Percentiles rank a stretch among this genome's conserved stretches.
phyloP scores from a whole-genome alignment of 2,329 filamentous ascomycete genomes.

The Penicillium verrucosum region DNA sequence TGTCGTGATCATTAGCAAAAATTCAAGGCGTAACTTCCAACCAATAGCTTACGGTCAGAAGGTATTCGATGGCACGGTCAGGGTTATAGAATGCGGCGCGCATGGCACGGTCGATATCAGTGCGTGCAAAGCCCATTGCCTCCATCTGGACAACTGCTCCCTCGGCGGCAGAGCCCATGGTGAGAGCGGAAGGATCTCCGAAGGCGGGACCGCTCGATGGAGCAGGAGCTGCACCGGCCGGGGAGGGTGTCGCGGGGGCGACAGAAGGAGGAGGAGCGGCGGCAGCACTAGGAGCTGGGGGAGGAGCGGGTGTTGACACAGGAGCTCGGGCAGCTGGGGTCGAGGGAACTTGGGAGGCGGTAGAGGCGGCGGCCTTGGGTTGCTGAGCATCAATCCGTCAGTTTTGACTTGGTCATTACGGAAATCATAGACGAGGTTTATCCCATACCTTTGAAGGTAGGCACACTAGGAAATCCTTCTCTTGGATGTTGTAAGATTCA shows the following conservation, averaged over 20 bases:
- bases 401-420: not conserved
- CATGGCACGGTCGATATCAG: slow-evolving; percentile 89
- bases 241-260: slow-evolving; percentile 48
- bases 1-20: slow-evolving; percentile 35
- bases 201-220: slow-evolving; percentile 45
- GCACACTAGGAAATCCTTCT: slow-evolving; percentile 99
- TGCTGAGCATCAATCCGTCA: slow-evolving; percentile 35
- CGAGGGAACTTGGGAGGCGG: slow-evolving; percentile 36
- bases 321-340: slow-evolving; percentile 38
- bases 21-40: not conserved
- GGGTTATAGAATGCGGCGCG: slow-evolving; percentile 96
- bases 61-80: slow-evolving; percentile 93
- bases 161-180: slow-evolving; percentile 77
- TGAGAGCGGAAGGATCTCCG: slow-evolving; percentile 75
- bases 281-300: slow-evolving; percentile 49
- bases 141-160: slow-evolving; percentile 90
- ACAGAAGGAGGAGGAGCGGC: slow-evolving; percentile 52
- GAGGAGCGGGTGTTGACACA: slow-evolving; percentile 46
- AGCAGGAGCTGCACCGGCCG: slow-evolving; percentile 45
- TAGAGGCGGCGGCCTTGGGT: slow-evolving; percentile 64
- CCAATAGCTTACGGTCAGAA: slow-evolving; percentile 68
- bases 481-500: slow-evolving; percentile 95
- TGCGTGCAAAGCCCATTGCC: slow-evolving; percentile 89
- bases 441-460: slow-evolving; percentile 86
- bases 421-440: not conserved